Percentiles rank a stretch among this genome's conserved stretches.
Conservation (phyloP, 441 rosid species). For the Bruguiera hainesii region DNA sequence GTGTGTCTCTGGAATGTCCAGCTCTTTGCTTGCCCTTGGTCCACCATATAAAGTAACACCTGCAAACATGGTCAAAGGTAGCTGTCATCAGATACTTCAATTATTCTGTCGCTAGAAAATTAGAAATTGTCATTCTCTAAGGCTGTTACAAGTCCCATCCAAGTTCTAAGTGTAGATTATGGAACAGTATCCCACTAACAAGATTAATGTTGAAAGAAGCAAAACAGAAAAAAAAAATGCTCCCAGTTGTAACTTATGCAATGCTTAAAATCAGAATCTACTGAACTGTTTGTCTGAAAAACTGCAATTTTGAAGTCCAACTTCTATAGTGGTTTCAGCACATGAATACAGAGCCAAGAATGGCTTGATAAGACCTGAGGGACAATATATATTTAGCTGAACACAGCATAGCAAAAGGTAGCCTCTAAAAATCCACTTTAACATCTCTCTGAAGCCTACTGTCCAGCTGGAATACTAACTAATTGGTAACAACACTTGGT, state of each 20-base stretch:
- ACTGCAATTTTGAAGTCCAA: background rate
- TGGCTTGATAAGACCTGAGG: too few relatives aligned
- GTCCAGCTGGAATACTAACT: background rate
- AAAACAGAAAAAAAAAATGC: background rate
- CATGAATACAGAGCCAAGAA: too few relatives aligned
- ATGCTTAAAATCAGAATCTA: too few relatives aligned
- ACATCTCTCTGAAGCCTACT: background rate
- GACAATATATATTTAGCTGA: too few relatives aligned
- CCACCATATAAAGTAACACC: slow-evolving; percentile 88
- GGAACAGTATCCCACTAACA: background rate
- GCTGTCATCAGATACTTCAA: slow-evolving; percentile 9
- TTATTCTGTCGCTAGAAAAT: background rate
- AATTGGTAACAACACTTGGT: background rate
- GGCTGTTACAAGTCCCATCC: background rate
- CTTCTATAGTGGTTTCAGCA: background rate
- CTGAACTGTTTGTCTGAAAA: background rate
- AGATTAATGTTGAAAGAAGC: background rate
- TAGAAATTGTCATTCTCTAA: background rate
- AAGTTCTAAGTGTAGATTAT: background rate
- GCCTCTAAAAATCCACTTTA: background rate
- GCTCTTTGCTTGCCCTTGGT: slow-evolving; percentile 60
- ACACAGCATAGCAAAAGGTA: too few relatives aligned
- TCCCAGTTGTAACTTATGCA: too few relatives aligned
- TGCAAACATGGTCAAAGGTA: slow-evolving; percentile 28
- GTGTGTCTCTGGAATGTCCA: slow-evolving; percentile 58